Conservation (phyloP, 2,329 filamentous ascomycete species). For the Claviceps sp. region DNA sequence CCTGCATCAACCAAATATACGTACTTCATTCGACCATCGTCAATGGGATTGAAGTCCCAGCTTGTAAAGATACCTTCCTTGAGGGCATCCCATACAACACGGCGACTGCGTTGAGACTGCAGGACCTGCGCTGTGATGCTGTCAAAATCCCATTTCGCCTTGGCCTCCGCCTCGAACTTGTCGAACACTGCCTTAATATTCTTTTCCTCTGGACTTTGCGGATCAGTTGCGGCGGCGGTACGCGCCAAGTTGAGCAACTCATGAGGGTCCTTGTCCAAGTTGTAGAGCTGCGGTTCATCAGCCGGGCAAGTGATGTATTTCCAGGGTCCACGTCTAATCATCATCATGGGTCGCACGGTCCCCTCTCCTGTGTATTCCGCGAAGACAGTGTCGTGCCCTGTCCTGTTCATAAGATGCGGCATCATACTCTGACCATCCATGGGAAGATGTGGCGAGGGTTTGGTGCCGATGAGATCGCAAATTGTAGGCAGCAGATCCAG, state of each 20-base stretch:
- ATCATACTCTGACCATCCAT: constrained; percentile 75
- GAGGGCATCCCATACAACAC: constrained; percentile 68
- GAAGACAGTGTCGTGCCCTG: constrained; percentile 76
- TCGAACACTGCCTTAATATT: constrained; percentile 38
- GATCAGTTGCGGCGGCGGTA: constrained; percentile 24
- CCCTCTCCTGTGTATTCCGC: constrained; percentile 94
- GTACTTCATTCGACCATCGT: constrained; percentile 54
- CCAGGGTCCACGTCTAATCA: constrained; percentile 83
- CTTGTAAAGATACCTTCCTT: constrained; percentile 61
- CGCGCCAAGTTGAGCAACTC: constrained; percentile 64
- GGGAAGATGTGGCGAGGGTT: constrained; percentile 56
- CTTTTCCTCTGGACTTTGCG: constrained; percentile 29
- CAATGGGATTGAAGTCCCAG: constrained; percentile 74
- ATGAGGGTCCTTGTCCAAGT: constrained; percentile 60
- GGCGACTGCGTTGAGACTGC: constrained; percentile 62
- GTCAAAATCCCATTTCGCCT: constrained; percentile 67
- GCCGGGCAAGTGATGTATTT: constrained; percentile 82
- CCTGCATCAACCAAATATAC: constrained; percentile 12
- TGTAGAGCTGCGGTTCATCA: constrained; percentile 74
- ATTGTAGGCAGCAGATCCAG: constrained; percentile 84
- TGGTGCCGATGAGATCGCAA: constrained; percentile 65
- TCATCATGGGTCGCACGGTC: constrained; percentile 77
- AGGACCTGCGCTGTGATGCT: constrained; percentile 63
- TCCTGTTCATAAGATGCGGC: constrained; percentile 54
- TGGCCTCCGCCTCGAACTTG: constrained; percentile 61